These are phyloP conservation scores for Xerophyta viscosa DNA, from an alignment of 106 monocot species.

Conservation along the genomic window DNA sequence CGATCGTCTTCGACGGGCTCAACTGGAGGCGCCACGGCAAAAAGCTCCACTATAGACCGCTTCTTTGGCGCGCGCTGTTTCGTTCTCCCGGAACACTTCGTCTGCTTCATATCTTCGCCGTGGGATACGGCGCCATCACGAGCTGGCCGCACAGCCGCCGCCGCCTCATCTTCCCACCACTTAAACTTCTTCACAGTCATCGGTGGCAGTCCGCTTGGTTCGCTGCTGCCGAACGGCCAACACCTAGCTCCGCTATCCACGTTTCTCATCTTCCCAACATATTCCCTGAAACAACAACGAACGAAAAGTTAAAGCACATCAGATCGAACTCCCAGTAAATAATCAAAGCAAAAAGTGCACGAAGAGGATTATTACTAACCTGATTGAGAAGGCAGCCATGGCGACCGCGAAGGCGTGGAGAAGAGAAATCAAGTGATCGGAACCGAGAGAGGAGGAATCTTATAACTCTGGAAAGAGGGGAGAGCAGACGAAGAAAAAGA, in stretches of 20 bases:
- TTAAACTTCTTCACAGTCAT: slow-evolving; percentile 27
- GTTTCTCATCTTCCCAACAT: slow-evolving; percentile 24
- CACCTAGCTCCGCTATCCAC: slow-evolving; percentile 10
- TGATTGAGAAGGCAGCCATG: slow-evolving; percentile 23
- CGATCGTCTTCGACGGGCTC: slow-evolving; percentile 3
- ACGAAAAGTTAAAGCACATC: no score
- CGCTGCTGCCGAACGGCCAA: slow-evolving; percentile 27
- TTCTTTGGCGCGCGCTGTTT: slow-evolving; percentile 42
- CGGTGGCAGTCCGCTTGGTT: slow-evolving; percentile 9
- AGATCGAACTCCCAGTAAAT: not conserved
- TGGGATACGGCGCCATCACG: no score
- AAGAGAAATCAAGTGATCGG: not conserved
- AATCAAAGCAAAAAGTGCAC: not conserved
- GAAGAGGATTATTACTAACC: slow-evolving; percentile 9
- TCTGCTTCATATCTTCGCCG: not conserved
- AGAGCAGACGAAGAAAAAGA: no score
- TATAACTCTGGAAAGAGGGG: no score
- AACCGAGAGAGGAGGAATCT: not conserved
- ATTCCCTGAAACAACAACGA: slow-evolving; percentile 26
- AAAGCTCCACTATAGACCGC: slow-evolving; percentile 47
- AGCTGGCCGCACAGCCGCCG: no score
- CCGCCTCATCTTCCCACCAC: slow-evolving; percentile 43
- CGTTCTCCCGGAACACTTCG: not conserved
- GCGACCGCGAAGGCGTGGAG: not conserved
- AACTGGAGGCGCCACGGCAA: slow-evolving; percentile 36